Evolutionary conservation across 225 moss, liverwort and hornwort genomes (phyloP).

Genomic region (Sphagnum tenellum): DNA sequence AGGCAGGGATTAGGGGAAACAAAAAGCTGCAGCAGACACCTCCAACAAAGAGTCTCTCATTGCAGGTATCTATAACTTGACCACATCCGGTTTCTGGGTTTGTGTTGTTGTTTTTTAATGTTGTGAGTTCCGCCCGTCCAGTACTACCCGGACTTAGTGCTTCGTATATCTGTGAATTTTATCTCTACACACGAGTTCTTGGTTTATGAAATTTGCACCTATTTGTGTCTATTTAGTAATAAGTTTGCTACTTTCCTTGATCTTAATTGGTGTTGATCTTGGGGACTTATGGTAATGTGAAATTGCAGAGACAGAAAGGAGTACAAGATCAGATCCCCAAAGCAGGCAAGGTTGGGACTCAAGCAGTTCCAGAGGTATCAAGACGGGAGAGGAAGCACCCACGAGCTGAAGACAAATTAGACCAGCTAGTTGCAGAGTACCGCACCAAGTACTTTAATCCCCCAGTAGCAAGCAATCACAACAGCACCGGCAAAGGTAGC

Average conservation of each 20-base stretch:
- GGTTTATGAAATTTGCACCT: too few relatives aligned
- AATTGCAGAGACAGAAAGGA: conserved; percentile 18
- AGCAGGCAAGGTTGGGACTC: not conserved
- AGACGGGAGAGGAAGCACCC: conserved; percentile 37
- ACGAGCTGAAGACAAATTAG: conserved; percentile 56
- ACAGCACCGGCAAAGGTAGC: conserved; percentile 20
- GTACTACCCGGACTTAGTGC: too few relatives aligned
- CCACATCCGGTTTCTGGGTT: too few relatives aligned
- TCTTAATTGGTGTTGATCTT: too few relatives aligned
- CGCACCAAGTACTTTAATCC: conserved; percentile 62
- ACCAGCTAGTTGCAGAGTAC: conserved; percentile 68
- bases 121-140: too few relatives aligned
- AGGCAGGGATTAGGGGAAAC: conserved; percentile 4
- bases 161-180: too few relatives aligned
- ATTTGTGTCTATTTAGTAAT: too few relatives aligned
- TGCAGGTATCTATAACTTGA: conserved; percentile 11
- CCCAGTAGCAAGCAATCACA: conserved; percentile 14
- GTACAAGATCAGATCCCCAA: conserved; percentile 6
- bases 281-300: too few relatives aligned
- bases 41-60: not conserved
- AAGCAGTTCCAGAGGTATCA: conserved; percentile 8
- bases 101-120: too few relatives aligned
- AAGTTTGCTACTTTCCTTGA: too few relatives aligned
- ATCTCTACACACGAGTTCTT: too few relatives aligned
- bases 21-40: conserved; percentile 11